A percentile compares a stretch with the other conserved stretches of the same genome.
These are phyloP conservation scores for Colletotrichum sp. DNA, from an alignment of 2,329 filamentous ascomycete genomes.

Conservation along the genomic window DNA sequence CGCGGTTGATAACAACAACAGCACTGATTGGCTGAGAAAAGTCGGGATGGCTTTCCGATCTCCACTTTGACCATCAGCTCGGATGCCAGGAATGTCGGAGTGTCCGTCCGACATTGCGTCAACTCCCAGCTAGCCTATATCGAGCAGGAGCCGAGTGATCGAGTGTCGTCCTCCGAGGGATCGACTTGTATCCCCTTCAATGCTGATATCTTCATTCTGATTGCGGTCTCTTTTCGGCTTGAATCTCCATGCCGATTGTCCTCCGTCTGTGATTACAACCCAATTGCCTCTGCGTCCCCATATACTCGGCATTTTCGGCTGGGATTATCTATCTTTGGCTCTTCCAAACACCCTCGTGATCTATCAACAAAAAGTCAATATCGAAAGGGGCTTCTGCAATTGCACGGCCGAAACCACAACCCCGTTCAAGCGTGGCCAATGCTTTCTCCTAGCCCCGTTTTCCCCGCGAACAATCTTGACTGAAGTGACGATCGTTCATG, in stretches of 20 bases:
- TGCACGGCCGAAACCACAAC: not conserved
- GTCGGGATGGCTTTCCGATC: not conserved
- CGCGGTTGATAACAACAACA: constrained; percentile 35
- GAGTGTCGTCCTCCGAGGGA: not conserved
- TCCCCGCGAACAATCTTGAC: not conserved
- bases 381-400: not conserved
- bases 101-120: not conserved
- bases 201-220: not conserved
- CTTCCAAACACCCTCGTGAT: not conserved
- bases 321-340: not conserved
- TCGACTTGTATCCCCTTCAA: not conserved
- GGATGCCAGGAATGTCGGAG: constrained; percentile 1
- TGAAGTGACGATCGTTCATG: not conserved
- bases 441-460: not conserved
- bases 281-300: not conserved
- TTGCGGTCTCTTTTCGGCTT: not conserved
- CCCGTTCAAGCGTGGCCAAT: not conserved
- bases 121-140: not conserved
- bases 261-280: not conserved
- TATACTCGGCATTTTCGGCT: not conserved
- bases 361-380: not conserved
- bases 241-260: not conserved
- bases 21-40: not conserved
- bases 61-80: not conserved
- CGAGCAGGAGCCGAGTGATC: not conserved